Conservation (phyloP, 257 asterid species). For the Solanum pennellii region DNA sequence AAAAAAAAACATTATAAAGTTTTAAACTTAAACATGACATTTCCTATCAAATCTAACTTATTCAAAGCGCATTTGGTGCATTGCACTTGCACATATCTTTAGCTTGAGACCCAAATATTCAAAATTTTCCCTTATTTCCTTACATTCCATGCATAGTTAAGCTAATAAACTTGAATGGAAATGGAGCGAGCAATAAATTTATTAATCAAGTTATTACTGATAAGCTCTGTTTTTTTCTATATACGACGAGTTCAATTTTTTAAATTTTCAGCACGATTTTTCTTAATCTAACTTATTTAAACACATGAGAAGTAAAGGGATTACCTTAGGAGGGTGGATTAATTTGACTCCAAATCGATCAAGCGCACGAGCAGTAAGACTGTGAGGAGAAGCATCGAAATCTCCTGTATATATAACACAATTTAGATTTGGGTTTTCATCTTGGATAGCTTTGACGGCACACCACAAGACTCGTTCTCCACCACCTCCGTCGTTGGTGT, state of each 20-base stretch:
- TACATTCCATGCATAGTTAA: not conserved
- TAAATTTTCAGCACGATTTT: not conserved
- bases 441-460: constrained; percentile 90
- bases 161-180: not conserved
- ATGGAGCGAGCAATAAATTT: not conserved
- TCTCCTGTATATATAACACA: constrained; percentile 82
- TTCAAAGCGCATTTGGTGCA: not conserved
- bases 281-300: not conserved
- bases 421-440: constrained; percentile 60
- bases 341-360: constrained; percentile 84
- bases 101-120: not conserved
- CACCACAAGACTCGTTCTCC: constrained; percentile 98
- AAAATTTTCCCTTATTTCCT: not conserved
- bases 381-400: constrained; percentile 66
- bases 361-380: constrained; percentile 57
- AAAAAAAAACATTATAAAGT: too few relatives aligned
- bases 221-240: not conserved
- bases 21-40: not conserved
- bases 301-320: not conserved
- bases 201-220: not conserved
- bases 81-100: not conserved
- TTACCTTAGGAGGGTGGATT: constrained; percentile 48
- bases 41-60: not conserved
- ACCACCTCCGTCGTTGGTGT: constrained; percentile 97
- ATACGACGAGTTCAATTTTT: not conserved